These are phyloP conservation scores for Cyclanthera cordifolia DNA, from an alignment of 306 rosid genomes.

Conservation along the genomic window DNA sequence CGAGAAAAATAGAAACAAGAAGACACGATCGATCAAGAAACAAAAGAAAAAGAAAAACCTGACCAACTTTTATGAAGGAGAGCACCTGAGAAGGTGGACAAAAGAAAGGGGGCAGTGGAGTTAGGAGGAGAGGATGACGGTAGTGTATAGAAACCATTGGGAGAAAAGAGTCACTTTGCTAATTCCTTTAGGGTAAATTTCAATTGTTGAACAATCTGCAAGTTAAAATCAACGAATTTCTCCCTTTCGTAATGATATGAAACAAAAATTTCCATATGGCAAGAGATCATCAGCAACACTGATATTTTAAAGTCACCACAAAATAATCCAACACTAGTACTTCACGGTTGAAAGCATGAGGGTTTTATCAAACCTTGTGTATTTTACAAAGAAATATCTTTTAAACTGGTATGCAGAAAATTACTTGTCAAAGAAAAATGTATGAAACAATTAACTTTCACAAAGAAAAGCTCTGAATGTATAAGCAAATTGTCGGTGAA, in stretches of 20 bases:
- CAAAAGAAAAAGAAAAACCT: too few relatives aligned
- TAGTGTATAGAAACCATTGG: too few relatives aligned
- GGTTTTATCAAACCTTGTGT: too few relatives aligned
- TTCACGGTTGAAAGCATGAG: background rate
- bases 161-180: too few relatives aligned
- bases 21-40: too few relatives aligned
- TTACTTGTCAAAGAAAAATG: background rate
- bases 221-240: constrained; percentile 17
- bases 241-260: constrained; percentile 3
- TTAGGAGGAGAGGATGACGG: too few relatives aligned
- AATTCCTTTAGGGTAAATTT: too few relatives aligned
- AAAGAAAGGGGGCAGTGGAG: too few relatives aligned
- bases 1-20: too few relatives aligned
- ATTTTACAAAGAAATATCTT: background rate
- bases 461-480: background rate
- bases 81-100: too few relatives aligned
- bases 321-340: background rate
- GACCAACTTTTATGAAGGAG: too few relatives aligned
- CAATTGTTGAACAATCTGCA: constrained; percentile 90
- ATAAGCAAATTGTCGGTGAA: background rate
- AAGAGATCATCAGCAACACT: background rate
- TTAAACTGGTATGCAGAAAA: background rate
- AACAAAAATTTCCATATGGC: background rate
- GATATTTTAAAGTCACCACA: background rate
- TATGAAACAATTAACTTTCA: background rate